phyloP scores from a whole-genome alignment of 139 green algal genomes.

The Ettlia oleoabundans region DNA sequence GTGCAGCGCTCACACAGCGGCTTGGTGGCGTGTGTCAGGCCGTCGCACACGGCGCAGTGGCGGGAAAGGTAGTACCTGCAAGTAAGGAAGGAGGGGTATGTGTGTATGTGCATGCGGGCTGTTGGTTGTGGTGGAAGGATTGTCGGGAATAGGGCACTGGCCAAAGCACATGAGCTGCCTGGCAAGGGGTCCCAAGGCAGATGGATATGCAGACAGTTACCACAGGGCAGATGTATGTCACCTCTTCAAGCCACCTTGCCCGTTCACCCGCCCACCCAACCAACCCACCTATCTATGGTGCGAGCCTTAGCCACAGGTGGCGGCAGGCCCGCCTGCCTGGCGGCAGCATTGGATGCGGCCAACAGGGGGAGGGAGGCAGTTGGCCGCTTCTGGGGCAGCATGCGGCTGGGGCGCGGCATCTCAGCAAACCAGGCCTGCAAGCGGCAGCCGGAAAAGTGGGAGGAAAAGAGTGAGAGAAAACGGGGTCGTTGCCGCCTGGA shows the following conservation, averaged over 20 bases:
- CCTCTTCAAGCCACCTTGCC: too few species aligned
- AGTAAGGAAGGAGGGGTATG: not conserved
- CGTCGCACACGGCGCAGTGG: conserved; percentile 93
- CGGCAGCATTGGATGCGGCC: conserved; percentile 16
- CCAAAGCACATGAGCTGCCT: too few species aligned
- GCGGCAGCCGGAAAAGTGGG: too few species aligned
- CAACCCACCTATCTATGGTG: conserved; percentile 23
- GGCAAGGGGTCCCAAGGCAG: too few species aligned
- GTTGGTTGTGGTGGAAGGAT: too few species aligned
- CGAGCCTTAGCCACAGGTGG: not conserved
- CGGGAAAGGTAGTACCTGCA: conserved; percentile 88
- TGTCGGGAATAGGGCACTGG: too few species aligned
- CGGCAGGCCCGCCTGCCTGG: not conserved
- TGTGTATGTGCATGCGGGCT: not conserved
- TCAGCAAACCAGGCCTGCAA: conserved; percentile 78
- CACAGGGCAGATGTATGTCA: too few species aligned
- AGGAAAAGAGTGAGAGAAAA: too few species aligned
- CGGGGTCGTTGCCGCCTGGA: too few species aligned
- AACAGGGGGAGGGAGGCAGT: conserved; percentile 34
- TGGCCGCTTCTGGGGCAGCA: conserved; percentile 87
- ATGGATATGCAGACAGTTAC: too few species aligned
- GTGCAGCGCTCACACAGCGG: conserved; percentile 75
- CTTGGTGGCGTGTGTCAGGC: conserved; percentile 70
- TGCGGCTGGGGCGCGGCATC: conserved; percentile 75
- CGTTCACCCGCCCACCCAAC: not conserved